Evolutionary conservation across 345 rosid species (phyloP), one percentile per base, ranked within the genome.

Genomic region (Eucalyptus marginata): DNA sequence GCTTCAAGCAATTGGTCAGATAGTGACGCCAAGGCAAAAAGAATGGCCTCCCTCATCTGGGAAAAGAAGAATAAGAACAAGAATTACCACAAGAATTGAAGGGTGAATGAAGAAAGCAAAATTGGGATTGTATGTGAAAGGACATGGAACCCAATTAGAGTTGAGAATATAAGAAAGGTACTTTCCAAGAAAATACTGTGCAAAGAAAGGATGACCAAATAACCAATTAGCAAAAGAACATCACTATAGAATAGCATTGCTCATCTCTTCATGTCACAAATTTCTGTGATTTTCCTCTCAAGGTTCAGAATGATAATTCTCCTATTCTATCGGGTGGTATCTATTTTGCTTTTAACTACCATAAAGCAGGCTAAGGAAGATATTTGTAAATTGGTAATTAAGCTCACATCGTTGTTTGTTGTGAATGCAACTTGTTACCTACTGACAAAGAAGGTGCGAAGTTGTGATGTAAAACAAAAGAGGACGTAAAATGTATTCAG

Each of bases 21-120:
- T 88, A 97, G 90, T 81, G 96, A 95, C 33, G 97, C 93, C 94
- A 97, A 91, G 90, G 98, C 95, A 93, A 93, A 97, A 85, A 97
- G 92, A 92, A 94, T 90, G 89, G 99, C 98, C 93, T 97, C 99
- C 92, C 94, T 93, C 87, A 93, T 94, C 99, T 97, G 94, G 88
- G 88, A 88, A 88, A 87, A 51, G 2, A 86, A 89, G 88, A 87
- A 24, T 47, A 88, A 88, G 52, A 81, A 89, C 88, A 62, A 24
- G 79, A 89, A 85, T 54, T 49, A 44, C 36, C 64, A 40, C 81
- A 85, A 18, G 51, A 49, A 89, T 89, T 44, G 43, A 86, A 43
- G 36, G 86, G 62, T n/a, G 86, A 91, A 81, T 43, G 66, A 33
- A 51, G 86, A 52, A 62, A 88, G 62, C 52, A 44, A 88, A 40